Conservation (phyloP, 495 filamentous ascomycete species). For the Aspergillus haitiensis region DNA sequence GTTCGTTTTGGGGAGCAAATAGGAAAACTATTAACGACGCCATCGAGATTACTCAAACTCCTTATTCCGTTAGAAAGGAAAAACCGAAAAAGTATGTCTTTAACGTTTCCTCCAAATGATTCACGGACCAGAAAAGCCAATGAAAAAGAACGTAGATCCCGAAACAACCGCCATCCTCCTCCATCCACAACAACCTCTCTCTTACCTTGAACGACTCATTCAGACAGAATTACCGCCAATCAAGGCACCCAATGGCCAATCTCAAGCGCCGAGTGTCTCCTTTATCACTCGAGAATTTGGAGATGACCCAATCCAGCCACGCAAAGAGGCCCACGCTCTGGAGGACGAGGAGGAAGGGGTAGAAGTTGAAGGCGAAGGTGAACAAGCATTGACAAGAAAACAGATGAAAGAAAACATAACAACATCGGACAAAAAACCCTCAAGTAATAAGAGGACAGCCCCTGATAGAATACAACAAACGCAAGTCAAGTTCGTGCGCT, state of each 20-base stretch:
- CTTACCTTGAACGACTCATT: constrained; percentile 86
- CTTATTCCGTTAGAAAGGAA: constrained; percentile 73
- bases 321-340: constrained; percentile 34
- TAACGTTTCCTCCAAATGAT: constrained; percentile 10
- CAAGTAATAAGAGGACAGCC: too few species aligned
- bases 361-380: neutral
- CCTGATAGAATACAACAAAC: neutral
- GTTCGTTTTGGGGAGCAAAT: too few species aligned
- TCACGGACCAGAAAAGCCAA: too few species aligned
- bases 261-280: constrained; percentile 69
- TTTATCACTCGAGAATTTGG: constrained; percentile 79
- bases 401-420: neutral
- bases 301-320: constrained; percentile 54
- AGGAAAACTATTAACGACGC: constrained; percentile 63
- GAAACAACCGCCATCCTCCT: constrained; percentile 86
- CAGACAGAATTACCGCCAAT: constrained; percentile 83
- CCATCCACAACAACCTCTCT: constrained; percentile 90
- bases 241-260: constrained; percentile 53
- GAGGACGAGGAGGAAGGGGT: constrained; percentile 11
- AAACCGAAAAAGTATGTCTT: constrained; percentile 49
- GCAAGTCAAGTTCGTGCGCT: constrained; percentile 68
- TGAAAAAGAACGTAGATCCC: constrained; percentile 47
- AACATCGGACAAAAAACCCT: too few species aligned
- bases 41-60: constrained; percentile 84
- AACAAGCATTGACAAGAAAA: constrained; percentile 40